Conservation (phyloP, 305 asterid genomes). For the Solanum hybrid region DNA sequence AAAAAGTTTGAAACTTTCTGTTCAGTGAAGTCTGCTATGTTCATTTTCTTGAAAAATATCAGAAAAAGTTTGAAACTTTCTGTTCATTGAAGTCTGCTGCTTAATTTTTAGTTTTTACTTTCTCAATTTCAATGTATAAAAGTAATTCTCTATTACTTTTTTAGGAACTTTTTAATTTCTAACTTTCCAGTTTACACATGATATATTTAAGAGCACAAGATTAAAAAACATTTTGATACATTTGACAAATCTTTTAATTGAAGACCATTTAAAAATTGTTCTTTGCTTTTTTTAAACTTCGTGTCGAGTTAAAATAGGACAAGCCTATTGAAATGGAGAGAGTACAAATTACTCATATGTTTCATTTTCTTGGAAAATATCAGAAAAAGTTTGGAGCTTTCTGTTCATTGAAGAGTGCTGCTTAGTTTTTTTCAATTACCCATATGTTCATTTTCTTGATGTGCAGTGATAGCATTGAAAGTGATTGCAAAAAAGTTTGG, state of each 20-base stretch:
- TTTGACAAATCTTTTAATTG: no score
- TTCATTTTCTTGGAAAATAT: background rate
- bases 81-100: background rate
- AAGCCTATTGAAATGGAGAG: background rate
- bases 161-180: no score
- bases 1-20: background rate
- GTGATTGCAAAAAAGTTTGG: constrained; percentile 55
- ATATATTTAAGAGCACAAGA: no score
- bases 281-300: no score
- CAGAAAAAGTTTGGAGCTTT: background rate
- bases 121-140: background rate
- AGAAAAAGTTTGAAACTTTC: background rate
- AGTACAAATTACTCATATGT: background rate
- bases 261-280: no score
- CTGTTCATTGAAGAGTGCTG: background rate
- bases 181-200: no score
- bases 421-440: background rate
- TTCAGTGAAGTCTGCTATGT: background rate
- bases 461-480: constrained; percentile 49
- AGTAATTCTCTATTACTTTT: background rate
- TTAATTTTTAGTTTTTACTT: background rate
- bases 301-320: background rate
- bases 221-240: no score
- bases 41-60: background rate
- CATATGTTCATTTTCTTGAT: background rate